Base-by-base conservation (phyloP, 2,329 filamentous ascomycete genomes). In the Sporothrix mexicana region DNA sequence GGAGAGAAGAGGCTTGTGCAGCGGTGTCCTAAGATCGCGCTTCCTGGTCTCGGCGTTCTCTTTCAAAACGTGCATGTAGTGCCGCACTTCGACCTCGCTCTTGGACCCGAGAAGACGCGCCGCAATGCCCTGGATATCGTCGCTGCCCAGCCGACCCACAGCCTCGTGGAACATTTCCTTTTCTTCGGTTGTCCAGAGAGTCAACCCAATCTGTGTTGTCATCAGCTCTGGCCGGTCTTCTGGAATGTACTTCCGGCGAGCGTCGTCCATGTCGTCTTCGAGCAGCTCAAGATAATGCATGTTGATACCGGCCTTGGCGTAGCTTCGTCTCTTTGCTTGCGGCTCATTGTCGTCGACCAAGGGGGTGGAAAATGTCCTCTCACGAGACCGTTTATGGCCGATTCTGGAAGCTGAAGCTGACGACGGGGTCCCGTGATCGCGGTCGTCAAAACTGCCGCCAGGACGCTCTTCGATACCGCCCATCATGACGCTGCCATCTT, bases 81-180 rank as follows among this genome's bases (percentile, higher is more conserved):
- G 88, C 41, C 86, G 86, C 47, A 96, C 89, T 81, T 98, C 94
- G 9, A 91, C 79, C 75, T 89, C 87, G 73, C 89, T 91, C 81
- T 98, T 98, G 47, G 89, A 91, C 0, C 84, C 84, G 17, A 66
- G 47, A 3, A 97, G 84, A 0, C 87, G 84, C 9, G 81, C 77
- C 0, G 93, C 86, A 72, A 98, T 91, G 0, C 85, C 87, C 1
- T 81, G 81, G 0, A 92, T 77, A 74, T 94, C 84, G 76, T 89
- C 86, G 69, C 83, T 86, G 0, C 93, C 93, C 1, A 92, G 84
- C 0, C 88, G 87, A 0, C 86, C 84, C 2, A 97, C 80, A 0
- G 88, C 86, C 15, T 87, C 83, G 79, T 93, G 97, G 73, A 97
- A 88, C 0, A 83, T 76, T 0, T 86, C 83, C 79, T 97, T 97